These are phyloP conservation scores for Aspergillus bridgeri DNA, from an alignment of 495 filamentous ascomycete genomes.

Conservation along the genomic window DNA sequence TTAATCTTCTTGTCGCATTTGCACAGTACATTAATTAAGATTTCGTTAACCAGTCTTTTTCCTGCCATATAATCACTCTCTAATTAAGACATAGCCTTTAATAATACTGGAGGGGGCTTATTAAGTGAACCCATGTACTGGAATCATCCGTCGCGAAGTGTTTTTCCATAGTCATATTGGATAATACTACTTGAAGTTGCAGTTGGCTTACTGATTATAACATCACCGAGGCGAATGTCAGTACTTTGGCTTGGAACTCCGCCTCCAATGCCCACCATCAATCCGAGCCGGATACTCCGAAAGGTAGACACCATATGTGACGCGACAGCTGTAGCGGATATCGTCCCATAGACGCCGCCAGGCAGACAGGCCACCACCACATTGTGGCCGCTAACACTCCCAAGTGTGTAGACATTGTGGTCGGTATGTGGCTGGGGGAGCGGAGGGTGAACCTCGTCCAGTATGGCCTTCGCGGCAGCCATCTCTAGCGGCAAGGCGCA, in stretches of 20 bases:
- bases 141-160: conserved; percentile 1
- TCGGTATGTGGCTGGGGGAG: not conserved
- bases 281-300: not conserved
- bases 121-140: conserved; percentile 1
- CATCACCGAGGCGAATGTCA: no score
- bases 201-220: no score
- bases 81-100: not conserved
- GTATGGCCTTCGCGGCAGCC: conserved; percentile 1
- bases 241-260: not conserved
- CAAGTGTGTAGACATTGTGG: conserved; percentile 5
- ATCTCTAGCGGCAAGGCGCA: no score
- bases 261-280: conserved; percentile 2
- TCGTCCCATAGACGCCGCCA: not conserved
- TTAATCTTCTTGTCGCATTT: not conserved
- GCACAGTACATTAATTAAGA: not conserved
- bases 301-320: not conserved
- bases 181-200: no score
- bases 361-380: not conserved
- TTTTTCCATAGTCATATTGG: no score
- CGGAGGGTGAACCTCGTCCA: not conserved
- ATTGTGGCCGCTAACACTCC: conserved; percentile 4
- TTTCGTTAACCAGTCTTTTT: not conserved
- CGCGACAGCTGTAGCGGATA: not conserved
- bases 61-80: not conserved
- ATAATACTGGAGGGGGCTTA: not conserved